A percentile compares a stretch with the other conserved stretches of the same genome.
Conservation (phyloP, 306 rosid genomes). For the Mucuna pruriens region DNA sequence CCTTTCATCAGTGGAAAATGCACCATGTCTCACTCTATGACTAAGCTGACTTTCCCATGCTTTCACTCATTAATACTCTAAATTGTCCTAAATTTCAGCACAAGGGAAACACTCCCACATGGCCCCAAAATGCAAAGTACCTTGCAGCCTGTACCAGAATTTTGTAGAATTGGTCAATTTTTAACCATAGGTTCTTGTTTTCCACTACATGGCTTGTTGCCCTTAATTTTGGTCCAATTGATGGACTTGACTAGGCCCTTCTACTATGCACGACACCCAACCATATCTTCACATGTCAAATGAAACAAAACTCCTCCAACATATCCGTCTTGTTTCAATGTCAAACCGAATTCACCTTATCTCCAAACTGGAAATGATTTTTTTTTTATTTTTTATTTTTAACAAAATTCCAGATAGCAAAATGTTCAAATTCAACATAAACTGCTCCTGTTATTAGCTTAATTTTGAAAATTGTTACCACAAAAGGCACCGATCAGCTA, state of each 20-base stretch:
- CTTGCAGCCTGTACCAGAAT: background rate
- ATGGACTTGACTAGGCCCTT: conserved; percentile 32
- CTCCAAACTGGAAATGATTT: background rate
- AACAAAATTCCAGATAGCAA: background rate
- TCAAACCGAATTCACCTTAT: conserved; percentile 28
- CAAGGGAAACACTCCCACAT: conserved; percentile 65
- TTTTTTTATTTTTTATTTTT: no score
- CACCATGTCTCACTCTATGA: background rate
- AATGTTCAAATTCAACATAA: background rate
- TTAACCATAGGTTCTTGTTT: conserved; percentile 49
- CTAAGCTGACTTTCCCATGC: conserved; percentile 19
- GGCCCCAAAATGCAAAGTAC: conserved; percentile 46
- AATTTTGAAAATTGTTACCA: background rate
- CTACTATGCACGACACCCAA: conserved; percentile 26
- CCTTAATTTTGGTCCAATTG: conserved; percentile 32
- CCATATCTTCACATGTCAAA: conserved; percentile 47
- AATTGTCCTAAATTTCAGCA: conserved; percentile 35
- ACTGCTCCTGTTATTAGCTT: background rate
- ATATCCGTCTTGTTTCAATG: conserved; percentile 12
- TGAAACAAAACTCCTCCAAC: conserved; percentile 31
- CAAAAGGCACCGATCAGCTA: background rate
- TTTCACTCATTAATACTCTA: conserved; percentile 13
- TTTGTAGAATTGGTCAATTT: conserved; percentile 52
- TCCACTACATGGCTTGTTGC: conserved; percentile 53
- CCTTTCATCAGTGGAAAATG: conserved; percentile 6